Conservation (phyloP, 2,329 filamentous ascomycete genomes). For the Monascus ruber region DNA sequence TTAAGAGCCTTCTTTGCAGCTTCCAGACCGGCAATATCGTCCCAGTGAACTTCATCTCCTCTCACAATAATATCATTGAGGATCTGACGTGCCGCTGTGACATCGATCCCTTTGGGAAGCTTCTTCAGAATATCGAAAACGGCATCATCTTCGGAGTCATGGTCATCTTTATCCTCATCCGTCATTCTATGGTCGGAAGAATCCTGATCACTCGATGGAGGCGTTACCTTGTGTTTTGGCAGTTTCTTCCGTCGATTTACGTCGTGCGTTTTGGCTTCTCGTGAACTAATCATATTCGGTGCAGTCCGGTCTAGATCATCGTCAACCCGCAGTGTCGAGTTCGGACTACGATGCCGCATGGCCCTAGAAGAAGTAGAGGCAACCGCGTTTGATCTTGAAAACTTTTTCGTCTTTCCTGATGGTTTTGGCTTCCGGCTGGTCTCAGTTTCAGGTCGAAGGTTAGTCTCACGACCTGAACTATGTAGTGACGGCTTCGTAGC, state of each 20-base stretch:
- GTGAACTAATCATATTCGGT: slow-evolving; percentile 1
- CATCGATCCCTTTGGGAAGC: slow-evolving; percentile 71
- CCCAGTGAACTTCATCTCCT: slow-evolving; percentile 91
- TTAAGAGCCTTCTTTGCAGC: slow-evolving; percentile 84
- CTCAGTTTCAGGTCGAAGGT: background rate
- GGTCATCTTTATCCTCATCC: slow-evolving; percentile 34
- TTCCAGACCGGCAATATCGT: slow-evolving; percentile 82
- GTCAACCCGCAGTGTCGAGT: background rate
- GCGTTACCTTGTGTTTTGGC: slow-evolving; percentile 31
- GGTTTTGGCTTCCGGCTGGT: background rate
- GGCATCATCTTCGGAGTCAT: slow-evolving; percentile 43
- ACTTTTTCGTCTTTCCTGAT: background rate
- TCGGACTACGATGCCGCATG: background rate
- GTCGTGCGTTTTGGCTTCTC: background rate
- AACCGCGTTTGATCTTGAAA: background rate
- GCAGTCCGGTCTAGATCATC: slow-evolving; percentile 1
- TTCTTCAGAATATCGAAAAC: slow-evolving; percentile 60
- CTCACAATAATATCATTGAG: slow-evolving; percentile 91
- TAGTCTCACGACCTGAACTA: background rate
- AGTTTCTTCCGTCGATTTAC: slow-evolving; percentile 17
- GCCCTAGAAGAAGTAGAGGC: background rate
- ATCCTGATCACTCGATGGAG: slow-evolving; percentile 32
- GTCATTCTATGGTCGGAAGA: slow-evolving; percentile 37
- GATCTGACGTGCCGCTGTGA: slow-evolving; percentile 75
- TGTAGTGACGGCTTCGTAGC: too few species aligned